These are phyloP conservation scores for Heterococcus sp. DNA, from an alignment of 108 stramenopile genomes.

Conservation along the genomic window DNA sequence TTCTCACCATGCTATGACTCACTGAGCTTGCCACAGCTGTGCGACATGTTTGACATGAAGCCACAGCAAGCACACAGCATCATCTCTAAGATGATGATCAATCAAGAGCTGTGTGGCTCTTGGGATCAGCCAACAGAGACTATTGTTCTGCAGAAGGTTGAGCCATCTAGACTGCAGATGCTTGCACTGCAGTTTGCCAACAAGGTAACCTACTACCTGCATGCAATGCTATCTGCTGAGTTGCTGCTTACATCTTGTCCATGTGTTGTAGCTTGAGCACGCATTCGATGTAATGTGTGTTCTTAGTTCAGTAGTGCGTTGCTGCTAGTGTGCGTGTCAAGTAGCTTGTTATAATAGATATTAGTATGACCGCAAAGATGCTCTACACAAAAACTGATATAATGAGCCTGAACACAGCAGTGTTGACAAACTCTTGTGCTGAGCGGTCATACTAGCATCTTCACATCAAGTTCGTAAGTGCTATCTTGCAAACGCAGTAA, in stretches of 20 bases:
- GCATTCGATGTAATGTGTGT: neutral
- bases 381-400: conserved; percentile 28
- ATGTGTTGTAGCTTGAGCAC: too few species aligned
- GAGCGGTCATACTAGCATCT: too few species aligned
- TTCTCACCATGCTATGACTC: conserved; percentile 87
- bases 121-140: conserved; percentile 98
- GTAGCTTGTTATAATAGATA: neutral
- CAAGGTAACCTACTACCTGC: conserved; percentile 46
- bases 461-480: too few species aligned
- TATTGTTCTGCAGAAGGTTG: conserved; percentile 78
- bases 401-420: conserved; percentile 41
- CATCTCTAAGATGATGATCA: conserved; percentile 97
- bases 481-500: too few species aligned
- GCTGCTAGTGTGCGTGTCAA: neutral
- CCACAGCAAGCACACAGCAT: conserved; percentile 76
- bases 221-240: neutral
- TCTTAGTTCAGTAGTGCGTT: neutral
- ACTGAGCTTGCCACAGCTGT: conserved; percentile 76
- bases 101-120: conserved; percentile 84
- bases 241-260: too few species aligned
- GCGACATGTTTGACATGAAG: conserved; percentile 91
- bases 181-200: conserved; percentile 89
- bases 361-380: neutral
- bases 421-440: conserved; percentile 32
- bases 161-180: conserved; percentile 79